Evolutionary conservation across 2,329 filamentous ascomycete genomes (phyloP).

Genomic region (Leptosphaerulina australis): DNA sequence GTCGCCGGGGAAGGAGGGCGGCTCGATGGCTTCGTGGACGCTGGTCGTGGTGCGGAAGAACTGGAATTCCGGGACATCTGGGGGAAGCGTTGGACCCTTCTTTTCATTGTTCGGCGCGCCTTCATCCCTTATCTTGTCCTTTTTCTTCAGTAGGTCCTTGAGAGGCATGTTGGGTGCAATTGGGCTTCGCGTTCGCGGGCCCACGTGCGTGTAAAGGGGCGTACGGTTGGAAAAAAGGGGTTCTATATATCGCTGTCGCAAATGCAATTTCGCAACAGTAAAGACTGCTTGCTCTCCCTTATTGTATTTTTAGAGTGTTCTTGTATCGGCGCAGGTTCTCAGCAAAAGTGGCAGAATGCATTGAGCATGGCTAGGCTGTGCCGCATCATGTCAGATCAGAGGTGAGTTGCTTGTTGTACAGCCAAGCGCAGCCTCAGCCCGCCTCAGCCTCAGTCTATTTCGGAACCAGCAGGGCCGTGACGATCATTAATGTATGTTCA

Average conservation of each 20-base stretch:
- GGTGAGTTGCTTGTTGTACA: slow-evolving; percentile 18
- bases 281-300: slow-evolving; percentile 17
- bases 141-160: slow-evolving; percentile 67
- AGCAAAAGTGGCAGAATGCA: slow-evolving; percentile 33
- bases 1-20: slow-evolving; percentile 62
- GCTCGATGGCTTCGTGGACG: slow-evolving; percentile 77
- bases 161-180: slow-evolving; percentile 59
- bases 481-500: neutral
- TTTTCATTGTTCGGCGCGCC: slow-evolving; percentile 39
- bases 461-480: slow-evolving; percentile 1
- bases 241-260: slow-evolving; percentile 8
- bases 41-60: slow-evolving; percentile 85
- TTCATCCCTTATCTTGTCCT: slow-evolving; percentile 61
- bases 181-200: slow-evolving; percentile 11
- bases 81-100: slow-evolving; percentile 33
- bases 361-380: slow-evolving; percentile 28
- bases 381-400: slow-evolving; percentile 20
- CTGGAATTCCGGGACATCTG: slow-evolving; percentile 66
- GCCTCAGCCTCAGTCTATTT: slow-evolving; percentile 20
- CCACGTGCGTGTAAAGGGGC: slow-evolving; percentile 19
- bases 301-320: slow-evolving; percentile 38
- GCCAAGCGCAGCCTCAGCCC: slow-evolving; percentile 30
- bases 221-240: slow-evolving; percentile 16
- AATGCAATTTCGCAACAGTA: slow-evolving; percentile 9
- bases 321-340: slow-evolving; percentile 41